Conservation (phyloP, 106 monocot species). For the Narthecium ossifragum region DNA sequence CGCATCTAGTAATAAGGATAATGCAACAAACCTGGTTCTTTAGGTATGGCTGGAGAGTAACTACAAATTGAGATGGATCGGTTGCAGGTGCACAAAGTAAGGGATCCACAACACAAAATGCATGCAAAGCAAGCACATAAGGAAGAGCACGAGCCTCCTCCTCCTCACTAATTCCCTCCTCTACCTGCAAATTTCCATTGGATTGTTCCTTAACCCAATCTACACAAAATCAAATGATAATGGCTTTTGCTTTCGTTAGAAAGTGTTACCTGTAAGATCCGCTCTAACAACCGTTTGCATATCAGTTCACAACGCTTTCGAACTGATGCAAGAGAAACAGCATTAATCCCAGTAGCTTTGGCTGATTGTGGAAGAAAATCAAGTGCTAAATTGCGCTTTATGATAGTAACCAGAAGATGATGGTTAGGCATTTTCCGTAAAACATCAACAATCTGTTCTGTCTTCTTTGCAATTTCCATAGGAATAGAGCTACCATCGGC, state of each 20-base stretch:
- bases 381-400: slow-evolving; percentile 82
- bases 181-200: slow-evolving; percentile 45
- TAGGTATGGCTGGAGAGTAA: slow-evolving; percentile 93
- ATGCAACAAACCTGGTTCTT: slow-evolving; percentile 70
- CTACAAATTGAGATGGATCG: slow-evolving; percentile 89
- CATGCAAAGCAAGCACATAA: slow-evolving; percentile 85
- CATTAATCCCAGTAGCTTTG: slow-evolving; percentile 76
- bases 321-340: slow-evolving; percentile 52
- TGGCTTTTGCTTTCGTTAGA: not conserved
- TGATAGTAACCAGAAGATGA: slow-evolving; percentile 75
- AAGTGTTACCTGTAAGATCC: slow-evolving; percentile 83
- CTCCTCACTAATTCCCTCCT: slow-evolving; percentile 60
- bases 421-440: slow-evolving; percentile 76
- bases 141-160: slow-evolving; percentile 85
- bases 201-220: no score
- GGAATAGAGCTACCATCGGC: slow-evolving; percentile 94
- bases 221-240: no score
- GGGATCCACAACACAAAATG: slow-evolving; percentile 98
- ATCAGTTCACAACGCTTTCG: slow-evolving; percentile 90
- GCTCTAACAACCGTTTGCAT: slow-evolving; percentile 83
- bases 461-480: slow-evolving; percentile 87
- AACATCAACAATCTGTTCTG: slow-evolving; percentile 95
- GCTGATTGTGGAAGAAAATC: slow-evolving; percentile 97
- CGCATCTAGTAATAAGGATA: not conserved
- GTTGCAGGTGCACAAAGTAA: slow-evolving; percentile 80